phyloP scores from a whole-genome alignment of 768 basidiomycete species.

The Phlebiopsis flavidoalba region DNA sequence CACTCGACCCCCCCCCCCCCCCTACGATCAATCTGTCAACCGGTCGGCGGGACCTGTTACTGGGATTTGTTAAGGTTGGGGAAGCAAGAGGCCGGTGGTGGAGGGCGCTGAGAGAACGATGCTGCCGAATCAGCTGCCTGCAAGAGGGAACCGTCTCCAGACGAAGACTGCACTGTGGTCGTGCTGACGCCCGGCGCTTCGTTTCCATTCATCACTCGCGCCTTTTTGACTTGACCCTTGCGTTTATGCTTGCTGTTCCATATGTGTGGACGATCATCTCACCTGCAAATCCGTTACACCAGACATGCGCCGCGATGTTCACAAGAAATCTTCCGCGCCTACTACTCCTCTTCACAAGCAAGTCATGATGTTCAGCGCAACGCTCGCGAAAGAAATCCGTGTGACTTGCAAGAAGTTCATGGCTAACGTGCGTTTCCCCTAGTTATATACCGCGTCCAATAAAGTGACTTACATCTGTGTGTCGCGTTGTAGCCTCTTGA shows the following conservation, averaged over 20 bases:
- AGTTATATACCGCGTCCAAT: neutral
- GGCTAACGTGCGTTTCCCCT: conserved; percentile 73
- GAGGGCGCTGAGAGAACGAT: neutral
- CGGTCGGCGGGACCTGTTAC: conserved; percentile 17
- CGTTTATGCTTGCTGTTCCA: conserved; percentile 38
- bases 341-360: conserved; percentile 99
- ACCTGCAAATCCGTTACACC: conserved; percentile 60
- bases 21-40: conserved; percentile 20
- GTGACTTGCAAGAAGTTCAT: conserved; percentile 99
- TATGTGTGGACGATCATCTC: conserved; percentile 43
- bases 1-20: too few species aligned
- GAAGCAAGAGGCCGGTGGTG: conserved; percentile 10
- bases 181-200: neutral
- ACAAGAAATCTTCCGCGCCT: conserved; percentile 99
- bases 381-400: conserved; percentile 93
- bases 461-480: neutral
- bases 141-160: neutral
- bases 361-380: conserved; percentile 99
- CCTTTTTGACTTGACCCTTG: conserved; percentile 20
- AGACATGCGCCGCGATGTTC: conserved; percentile 99
- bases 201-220: neutral
- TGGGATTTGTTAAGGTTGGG: conserved; percentile 19
- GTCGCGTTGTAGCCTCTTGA: conserved; percentile 77
- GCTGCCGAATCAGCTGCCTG: neutral
- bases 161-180: neutral